Percentiles rank a stretch among this genome's conserved stretches.
These are phyloP conservation scores for Fusarium papillatum DNA, from an alignment of 2,329 filamentous ascomycete genomes.

Conservation along the genomic window DNA sequence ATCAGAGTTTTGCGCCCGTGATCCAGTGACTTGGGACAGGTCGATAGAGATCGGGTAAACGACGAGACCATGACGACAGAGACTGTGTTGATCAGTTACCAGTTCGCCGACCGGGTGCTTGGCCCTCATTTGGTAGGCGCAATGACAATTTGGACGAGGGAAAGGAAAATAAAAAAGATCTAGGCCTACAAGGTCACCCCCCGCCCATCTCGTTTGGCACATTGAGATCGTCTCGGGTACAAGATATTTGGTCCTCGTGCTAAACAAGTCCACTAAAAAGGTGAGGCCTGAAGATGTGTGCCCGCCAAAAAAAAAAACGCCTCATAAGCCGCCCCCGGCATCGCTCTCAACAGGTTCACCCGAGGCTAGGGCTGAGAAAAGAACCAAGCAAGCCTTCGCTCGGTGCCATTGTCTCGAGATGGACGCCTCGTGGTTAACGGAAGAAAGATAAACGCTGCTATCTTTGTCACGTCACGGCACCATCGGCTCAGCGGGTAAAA, in stretches of 20 bases:
- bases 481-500: not conserved
- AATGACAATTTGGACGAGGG: not conserved
- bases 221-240: conserved; percentile 7
- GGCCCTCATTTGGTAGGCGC: not conserved
- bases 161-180: not conserved
- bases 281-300: not conserved
- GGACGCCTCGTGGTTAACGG: not conserved
- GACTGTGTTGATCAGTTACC: not conserved
- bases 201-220: not conserved
- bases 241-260: not conserved
- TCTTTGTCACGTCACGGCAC: not conserved
- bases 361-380: not conserved
- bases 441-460: not conserved
- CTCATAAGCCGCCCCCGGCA: not conserved
- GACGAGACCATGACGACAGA: conserved; percentile 31
- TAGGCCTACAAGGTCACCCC: not conserved
- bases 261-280: not conserved
- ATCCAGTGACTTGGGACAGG: not conserved
- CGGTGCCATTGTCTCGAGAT: not conserved
- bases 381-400: not conserved
- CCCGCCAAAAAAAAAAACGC: not conserved
- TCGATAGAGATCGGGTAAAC: not conserved
- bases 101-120: not conserved
- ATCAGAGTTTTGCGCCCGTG: conserved; percentile 11
- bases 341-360: not conserved